Conservation (phyloP, 805 yeast genomes). For the Candida saitoana region DNA sequence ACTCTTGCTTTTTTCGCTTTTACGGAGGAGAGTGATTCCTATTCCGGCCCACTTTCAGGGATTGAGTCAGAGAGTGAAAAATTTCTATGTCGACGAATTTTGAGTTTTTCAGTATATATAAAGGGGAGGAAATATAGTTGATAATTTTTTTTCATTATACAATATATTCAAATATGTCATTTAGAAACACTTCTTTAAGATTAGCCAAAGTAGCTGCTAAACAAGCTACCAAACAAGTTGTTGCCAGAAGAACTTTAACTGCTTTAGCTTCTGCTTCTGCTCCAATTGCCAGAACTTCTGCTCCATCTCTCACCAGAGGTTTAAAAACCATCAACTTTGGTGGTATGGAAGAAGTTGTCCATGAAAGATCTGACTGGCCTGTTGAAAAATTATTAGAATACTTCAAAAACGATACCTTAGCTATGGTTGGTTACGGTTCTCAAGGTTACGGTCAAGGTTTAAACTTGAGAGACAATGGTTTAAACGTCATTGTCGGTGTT, state of each 20-base stretch:
- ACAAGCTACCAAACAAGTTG: conserved; percentile 39
- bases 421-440: conserved; percentile 98
- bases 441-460: conserved; percentile 99
- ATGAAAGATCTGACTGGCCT: conserved; percentile 99
- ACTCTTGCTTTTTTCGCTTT: too few species aligned
- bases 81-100: conserved; percentile 2
- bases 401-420: conserved; percentile 97
- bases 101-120: conserved; percentile 1
- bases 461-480: conserved; percentile 98
- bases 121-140: conserved; percentile 2
- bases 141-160: not conserved
- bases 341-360: conserved; percentile 91
- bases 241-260: conserved; percentile 66
- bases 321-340: conserved; percentile 94
- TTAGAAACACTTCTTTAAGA: conserved; percentile 42
- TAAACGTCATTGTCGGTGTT: conserved; percentile 96
- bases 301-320: conserved; percentile 71
- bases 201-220: conserved; percentile 48
- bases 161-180: conserved; percentile 30
- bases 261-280: conserved; percentile 41
- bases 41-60: conserved; percentile 1
- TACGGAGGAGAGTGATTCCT: not conserved
- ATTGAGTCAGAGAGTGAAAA: conserved; percentile 3
- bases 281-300: conserved; percentile 34
- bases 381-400: conserved; percentile 90